Conservation (phyloP, 1,284 basidiomycete genomes). For the Hymenochaete sp. region DNA sequence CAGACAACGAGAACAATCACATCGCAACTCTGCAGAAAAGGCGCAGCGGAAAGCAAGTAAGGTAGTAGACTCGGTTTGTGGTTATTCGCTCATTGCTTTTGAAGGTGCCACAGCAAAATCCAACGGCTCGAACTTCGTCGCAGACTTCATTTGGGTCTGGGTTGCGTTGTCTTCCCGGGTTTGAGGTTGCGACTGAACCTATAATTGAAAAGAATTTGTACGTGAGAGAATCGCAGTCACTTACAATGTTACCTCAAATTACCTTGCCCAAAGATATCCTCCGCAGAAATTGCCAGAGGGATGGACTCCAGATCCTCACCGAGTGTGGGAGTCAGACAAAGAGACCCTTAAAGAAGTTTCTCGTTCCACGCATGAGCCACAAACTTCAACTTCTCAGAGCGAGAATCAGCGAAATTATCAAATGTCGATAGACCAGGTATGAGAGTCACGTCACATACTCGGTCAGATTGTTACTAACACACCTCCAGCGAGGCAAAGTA, state of each 20-base stretch:
- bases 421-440: constrained; percentile 64
- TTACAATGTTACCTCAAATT: constrained; percentile 13
- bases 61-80: constrained; percentile 13
- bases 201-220: constrained; percentile 70
- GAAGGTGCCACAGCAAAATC: too few species aligned
- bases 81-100: constrained; percentile 19
- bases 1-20: constrained; percentile 53
- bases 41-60: constrained; percentile 10
- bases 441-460: constrained; percentile 2
- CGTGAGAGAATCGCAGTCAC: constrained; percentile 22
- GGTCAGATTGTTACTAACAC: too few species aligned
- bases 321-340: constrained; percentile 60
- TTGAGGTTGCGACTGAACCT: constrained; percentile 60
- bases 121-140: constrained; percentile 12
- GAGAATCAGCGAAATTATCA: too few species aligned
- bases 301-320: constrained; percentile 79
- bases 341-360: constrained; percentile 28
- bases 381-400: too few species aligned
- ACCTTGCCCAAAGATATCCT: constrained; percentile 53
- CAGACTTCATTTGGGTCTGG: constrained; percentile 60
- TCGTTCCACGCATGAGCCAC: too few species aligned
- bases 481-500: constrained; percentile 77
- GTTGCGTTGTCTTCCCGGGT: constrained; percentile 63
- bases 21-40: constrained; percentile 18
- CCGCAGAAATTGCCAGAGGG: constrained; percentile 70